Evolutionary conservation across 2,329 filamentous ascomycete genomes (phyloP), one percentile per base, ranked within the genome.

Genomic region (Fusarium globosum): DNA sequence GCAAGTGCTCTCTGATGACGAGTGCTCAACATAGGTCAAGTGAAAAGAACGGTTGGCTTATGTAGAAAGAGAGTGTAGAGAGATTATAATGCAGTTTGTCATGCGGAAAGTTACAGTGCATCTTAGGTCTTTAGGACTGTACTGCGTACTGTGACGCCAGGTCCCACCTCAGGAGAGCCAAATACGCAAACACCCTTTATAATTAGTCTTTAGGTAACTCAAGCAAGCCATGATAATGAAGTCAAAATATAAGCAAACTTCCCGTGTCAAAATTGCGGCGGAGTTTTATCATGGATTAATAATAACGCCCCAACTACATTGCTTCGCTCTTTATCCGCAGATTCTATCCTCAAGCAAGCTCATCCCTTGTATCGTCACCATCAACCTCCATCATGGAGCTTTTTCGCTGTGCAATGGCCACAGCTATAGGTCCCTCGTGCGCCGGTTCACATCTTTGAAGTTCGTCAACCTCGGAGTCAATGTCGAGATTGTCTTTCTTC

Each of bases 331-430:
- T 55, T 23, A 30, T 60, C 45, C 36, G 14, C 43, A 21, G 26
- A 41, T 55, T 43, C 28, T 42, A 33, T 41, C 23, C 21, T 53
- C 36, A 55, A 46, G 42, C 62, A 56, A 53, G 46, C 45, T 70
- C 69, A 42, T 61, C 57, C 41, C 55, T 63, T 28, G 55, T 42
- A 36, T 61, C 51, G 30, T 65, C 55, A 9, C 48, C 65, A 46
- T 75, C 73, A 23, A 73, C 42, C 28, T 76, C 72, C 63, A 72
- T 68, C 30, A 23, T 51, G 21, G 49, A 61, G 30, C 53, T 39
- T 39, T 55, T 65, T 51, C 18, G 46, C 30, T 63, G 57, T 18
- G 51, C 43, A 58, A 33, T 39, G 28, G 43, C 30, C 56, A 49
- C 36, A 35, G 39, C 43, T 20, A 28, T 68, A 36, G 51, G 53